Conservation (phyloP, 345 rosid genomes). For the Geranium brycei region DNA sequence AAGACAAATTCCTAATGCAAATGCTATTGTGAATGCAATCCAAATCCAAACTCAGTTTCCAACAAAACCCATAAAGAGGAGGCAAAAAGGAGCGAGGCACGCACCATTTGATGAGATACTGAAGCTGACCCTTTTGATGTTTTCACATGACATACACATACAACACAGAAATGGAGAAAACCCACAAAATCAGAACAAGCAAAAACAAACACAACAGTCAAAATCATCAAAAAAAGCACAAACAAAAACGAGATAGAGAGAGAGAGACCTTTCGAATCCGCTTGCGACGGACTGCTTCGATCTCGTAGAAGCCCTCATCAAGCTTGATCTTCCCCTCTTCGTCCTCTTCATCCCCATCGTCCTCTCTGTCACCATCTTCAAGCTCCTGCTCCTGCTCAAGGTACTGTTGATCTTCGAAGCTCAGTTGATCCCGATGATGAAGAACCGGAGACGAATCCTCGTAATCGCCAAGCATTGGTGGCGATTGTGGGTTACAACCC, state of each 20-base stretch:
- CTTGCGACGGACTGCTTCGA: slow-evolving; percentile 91
- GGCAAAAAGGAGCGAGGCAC: slow-evolving; percentile 12
- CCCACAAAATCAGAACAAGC: slow-evolving; percentile 1
- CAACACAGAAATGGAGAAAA: not conserved
- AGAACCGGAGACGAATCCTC: not conserved
- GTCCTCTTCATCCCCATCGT: slow-evolving; percentile 23
- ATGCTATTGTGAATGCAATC: not conserved
- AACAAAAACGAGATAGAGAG: slow-evolving; percentile 2
- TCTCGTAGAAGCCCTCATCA: slow-evolving; percentile 84
- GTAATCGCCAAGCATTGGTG: not conserved
- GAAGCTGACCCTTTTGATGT: slow-evolving; percentile 57
- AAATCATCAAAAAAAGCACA: not conserved
- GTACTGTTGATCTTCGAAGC: slow-evolving; percentile 3
- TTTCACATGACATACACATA: not conserved
- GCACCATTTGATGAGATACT: slow-evolving; percentile 96
- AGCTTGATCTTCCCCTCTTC: slow-evolving; percentile 40
- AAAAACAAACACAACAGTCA: slow-evolving; percentile 1
- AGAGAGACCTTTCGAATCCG: slow-evolving; percentile 67
- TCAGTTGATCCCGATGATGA: not conserved
- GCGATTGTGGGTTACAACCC: not conserved
- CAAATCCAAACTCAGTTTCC: not conserved
- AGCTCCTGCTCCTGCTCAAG: slow-evolving; percentile 9
- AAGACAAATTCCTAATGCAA: not conserved
- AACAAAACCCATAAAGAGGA: not conserved
- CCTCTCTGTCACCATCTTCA: slow-evolving; percentile 29